phyloP scores from a whole-genome alignment of 495 filamentous ascomycete genomes.

The Polyplosphaeria fusca region DNA sequence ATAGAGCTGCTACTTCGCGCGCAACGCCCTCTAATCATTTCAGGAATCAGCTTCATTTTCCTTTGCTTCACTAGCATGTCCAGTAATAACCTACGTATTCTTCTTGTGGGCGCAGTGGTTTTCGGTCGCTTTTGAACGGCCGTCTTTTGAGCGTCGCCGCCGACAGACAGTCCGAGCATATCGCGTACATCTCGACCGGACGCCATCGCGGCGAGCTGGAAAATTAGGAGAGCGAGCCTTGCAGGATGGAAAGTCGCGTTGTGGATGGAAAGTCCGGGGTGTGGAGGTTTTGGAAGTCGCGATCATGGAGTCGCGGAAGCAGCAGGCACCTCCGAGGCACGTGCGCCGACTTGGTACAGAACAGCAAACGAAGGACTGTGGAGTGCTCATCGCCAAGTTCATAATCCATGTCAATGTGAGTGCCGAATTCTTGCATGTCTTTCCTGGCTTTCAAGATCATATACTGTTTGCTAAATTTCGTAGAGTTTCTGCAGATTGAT shows the following conservation, averaged over 20 bases:
- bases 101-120: conserved; percentile 18
- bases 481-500: too few species aligned
- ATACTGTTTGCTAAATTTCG: too few species aligned
- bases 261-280: conserved; percentile 19
- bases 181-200: conserved; percentile 37
- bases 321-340: neutral
- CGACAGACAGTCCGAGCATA: conserved; percentile 34
- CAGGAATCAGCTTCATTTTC: too few species aligned
- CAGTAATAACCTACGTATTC: conserved; percentile 37
- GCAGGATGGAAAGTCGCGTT: neutral
- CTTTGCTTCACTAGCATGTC: neutral
- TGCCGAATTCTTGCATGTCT: too few species aligned
- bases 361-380: too few species aligned
- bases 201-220: conserved; percentile 30
- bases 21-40: conserved; percentile 63
- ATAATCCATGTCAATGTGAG: too few species aligned
- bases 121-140: conserved; percentile 29
- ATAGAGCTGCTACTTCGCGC: conserved; percentile 62
- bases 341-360: neutral
- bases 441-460: too few species aligned
- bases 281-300: neutral
- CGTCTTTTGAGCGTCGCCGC: conserved; percentile 7
- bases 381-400: too few species aligned
- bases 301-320: neutral
- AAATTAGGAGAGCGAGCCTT: neutral